Evolutionary conservation across 768 basidiomycete genomes (phyloP), one percentile per base, ranked within the genome.

Genomic region (Boletus reticulatus): DNA sequence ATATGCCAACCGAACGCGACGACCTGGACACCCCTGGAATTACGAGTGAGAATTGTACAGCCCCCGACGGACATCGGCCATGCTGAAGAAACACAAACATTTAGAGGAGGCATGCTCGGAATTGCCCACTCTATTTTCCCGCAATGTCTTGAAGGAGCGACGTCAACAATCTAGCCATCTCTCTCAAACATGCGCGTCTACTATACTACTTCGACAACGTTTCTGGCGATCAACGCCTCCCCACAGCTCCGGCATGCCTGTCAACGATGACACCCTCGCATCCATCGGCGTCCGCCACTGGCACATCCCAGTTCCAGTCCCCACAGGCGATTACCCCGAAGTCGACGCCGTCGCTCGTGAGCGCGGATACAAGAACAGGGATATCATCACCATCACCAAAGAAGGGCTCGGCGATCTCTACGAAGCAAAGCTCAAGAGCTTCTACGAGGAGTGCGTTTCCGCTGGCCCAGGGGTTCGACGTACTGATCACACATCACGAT

Each of bases 341-440:
- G 66, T 89, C 64, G 78, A 94, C 60, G 76, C 61, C 14, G 72
- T 94, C 53, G 89, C 92, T 2, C 72, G 75, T 48, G 79, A 89
- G 69, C 72, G 85, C 20, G 83, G 78, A 16, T 95, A 95, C 78
- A 92, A 89, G 75, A 94, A 93, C 70, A 76, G 88, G 50, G 94
- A 96, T 58, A 76, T 76, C 51, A 87, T 94, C 64, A 85, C 87
- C 57, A 83, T 92, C 12, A 88, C 87, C 10, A 86, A 84, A 65
- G 84, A 82, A 62, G 88, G 85, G 0, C 74, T 98, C 46, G 94
- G 94, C 1, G 91, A 91, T 55, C 76, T 74, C 9, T 96, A 92
- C 72, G 93, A 97, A 64, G 67, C 78, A 22, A 93, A 89, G 72
- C 81, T 96, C 67, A 88, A 89, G 68, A 77, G 67, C 0, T 95